Conservation (phyloP, 495 filamentous ascomycete genomes). For the Penicillium waksmanii region DNA sequence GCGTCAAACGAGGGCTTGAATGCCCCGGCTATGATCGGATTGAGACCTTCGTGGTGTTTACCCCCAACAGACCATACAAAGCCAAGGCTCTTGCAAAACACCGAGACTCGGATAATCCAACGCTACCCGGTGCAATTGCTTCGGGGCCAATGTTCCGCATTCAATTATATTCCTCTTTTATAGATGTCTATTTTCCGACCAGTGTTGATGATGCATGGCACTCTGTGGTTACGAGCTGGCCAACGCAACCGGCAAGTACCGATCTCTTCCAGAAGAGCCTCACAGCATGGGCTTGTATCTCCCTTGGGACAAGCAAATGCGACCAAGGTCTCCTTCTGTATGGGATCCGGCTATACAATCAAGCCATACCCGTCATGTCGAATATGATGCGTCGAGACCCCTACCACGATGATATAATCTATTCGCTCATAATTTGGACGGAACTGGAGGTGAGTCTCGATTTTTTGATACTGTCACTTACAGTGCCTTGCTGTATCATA, state of each 20-base stretch:
- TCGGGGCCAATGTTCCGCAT: neutral
- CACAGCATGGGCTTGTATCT: neutral
- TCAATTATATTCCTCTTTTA: neutral
- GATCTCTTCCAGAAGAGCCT: neutral
- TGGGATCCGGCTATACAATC: neutral
- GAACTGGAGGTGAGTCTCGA: neutral
- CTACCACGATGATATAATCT: neutral
- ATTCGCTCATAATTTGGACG: neutral
- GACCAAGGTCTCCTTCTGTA: neutral
- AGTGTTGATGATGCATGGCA: neutral
- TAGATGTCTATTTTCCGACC: neutral
- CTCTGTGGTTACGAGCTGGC: slow-evolving; percentile 1
- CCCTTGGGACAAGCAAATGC: neutral
- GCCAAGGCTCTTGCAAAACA: neutral
- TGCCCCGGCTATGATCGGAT: neutral
- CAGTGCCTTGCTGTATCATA: too few relatives aligned
- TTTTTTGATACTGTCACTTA: neutral
- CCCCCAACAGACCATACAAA: neutral
- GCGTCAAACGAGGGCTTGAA: neutral
- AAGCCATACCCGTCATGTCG: neutral
- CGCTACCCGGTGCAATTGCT: neutral
- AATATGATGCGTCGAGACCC: neutral
- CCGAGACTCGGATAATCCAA: neutral
- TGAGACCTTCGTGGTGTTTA: neutral
- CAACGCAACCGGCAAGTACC: neutral